These are phyloP conservation scores for Chenopodium suecicum DNA, from an alignment of 148 eudicot species.

Conservation along the genomic window DNA sequence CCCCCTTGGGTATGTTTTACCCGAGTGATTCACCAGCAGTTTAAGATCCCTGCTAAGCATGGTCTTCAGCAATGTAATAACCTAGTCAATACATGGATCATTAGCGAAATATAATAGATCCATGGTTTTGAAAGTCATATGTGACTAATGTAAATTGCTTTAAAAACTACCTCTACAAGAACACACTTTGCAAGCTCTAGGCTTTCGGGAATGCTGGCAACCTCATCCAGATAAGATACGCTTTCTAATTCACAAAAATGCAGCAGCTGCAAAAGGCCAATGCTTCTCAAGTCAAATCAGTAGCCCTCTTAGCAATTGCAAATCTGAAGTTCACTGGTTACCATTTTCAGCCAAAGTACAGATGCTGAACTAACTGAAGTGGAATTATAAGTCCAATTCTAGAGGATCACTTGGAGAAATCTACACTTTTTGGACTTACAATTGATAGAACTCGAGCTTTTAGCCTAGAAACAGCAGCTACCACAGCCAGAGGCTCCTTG, in stretches of 20 bases:
- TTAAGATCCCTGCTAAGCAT: constrained; percentile 48
- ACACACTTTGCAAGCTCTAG: constrained; percentile 78
- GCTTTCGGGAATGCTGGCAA: constrained; percentile 66
- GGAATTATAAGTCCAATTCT: constrained; percentile 6
- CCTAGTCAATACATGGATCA: constrained; percentile 40
- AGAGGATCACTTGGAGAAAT: neutral
- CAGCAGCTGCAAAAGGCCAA: constrained; percentile 60
- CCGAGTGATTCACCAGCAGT: constrained; percentile 34
- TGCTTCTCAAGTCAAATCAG: constrained; percentile 5
- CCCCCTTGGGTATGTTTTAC: constrained; percentile 60
- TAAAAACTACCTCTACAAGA: constrained; percentile 56
- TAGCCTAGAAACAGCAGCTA: constrained; percentile 71
- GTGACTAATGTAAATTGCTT: neutral
- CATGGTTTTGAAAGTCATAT: neutral
- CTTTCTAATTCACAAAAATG: constrained; percentile 92
- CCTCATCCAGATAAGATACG: constrained; percentile 84
- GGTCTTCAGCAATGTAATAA: constrained; percentile 70
- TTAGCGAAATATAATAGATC: constrained; percentile 7
- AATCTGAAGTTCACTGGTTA: neutral
- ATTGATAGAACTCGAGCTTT: constrained; percentile 79
- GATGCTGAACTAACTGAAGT: neutral
- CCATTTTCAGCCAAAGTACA: constrained; percentile 9
- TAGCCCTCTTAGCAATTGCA: neutral
- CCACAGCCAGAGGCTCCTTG: constrained; percentile 42
- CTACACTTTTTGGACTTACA: constrained; percentile 51